Evolutionary conservation across 257 asterid genomes (phyloP), one percentile per base, ranked within the genome.

Genomic region (Solanum phureja): DNA sequence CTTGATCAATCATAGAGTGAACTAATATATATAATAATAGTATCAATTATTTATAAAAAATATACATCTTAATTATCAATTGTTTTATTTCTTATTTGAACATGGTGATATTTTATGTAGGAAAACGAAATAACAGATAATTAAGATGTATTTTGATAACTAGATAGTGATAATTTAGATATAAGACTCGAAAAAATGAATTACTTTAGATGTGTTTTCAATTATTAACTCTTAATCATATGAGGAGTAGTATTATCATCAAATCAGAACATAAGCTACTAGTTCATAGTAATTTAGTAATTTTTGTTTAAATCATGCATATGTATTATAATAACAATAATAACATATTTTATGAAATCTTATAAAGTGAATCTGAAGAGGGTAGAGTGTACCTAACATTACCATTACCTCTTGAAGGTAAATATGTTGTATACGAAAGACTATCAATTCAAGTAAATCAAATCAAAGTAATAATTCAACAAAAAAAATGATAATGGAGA

Each of bases 391-490:
- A 23, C 29, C 23, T 52, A 16, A 23, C 7, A 23, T 62, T 62
- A 62, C 2, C 3, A 21, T 9, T n/a, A 23, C 1, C 7, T 62
- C 6, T 62, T 62, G 14, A 4, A 9, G 69, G 7, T 62, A 9
- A n/a, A 62, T 2, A 62, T 0, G 6, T 0, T 62, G 0, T 23
- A 23, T 10, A 23, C 1, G 1, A 62, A 62, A 9, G 1, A 23
- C 2, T 24, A 3, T 9, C 31, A 4, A 10, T 2, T 62, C 14
- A 62, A 62, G 7, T n/a, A 9, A 62, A n/a, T 0, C 2, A 23
- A 23, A 60, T 23, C 1, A 23, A 60, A 21, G 3, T 23, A 23
- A 0, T 60, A 60, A 0, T 23, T 60, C 11, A 60, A 62, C 0
- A n/a, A 44, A 23, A 62, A 23, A 4, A 62, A 52, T 1, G 1